phyloP scores from a whole-genome alignment of 1,284 basidiomycete species.

The Boletus austroedulis region DNA sequence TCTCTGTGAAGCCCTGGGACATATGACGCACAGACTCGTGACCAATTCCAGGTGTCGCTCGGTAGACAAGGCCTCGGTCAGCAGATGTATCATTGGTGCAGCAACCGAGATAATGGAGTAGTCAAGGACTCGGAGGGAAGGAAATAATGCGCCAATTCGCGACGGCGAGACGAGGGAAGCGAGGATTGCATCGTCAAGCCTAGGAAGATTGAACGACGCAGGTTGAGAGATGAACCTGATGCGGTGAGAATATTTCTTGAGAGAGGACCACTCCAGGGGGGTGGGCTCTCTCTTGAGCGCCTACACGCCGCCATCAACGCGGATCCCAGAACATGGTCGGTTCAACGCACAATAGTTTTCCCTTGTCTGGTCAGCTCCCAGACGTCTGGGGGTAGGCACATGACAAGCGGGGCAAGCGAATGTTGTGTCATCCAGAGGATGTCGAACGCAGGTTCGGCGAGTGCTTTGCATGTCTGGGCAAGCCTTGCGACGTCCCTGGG shows the following conservation, averaged over 20 bases:
- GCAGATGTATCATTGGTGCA: conserved; percentile 20
- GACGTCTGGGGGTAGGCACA: conserved; percentile 28
- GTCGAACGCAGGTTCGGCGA: conserved; percentile 31
- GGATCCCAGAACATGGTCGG: not conserved
- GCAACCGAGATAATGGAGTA: conserved; percentile 29
- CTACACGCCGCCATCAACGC: conserved; percentile 19
- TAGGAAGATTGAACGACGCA: conserved; percentile 21
- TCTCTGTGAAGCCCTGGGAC: conserved; percentile 23
- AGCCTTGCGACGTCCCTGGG: conserved; percentile 27
- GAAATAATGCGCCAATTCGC: conserved; percentile 27
- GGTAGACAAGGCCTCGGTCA: conserved; percentile 23
- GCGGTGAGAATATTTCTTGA: conserved; percentile 30
- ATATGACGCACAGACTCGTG: conserved; percentile 24
- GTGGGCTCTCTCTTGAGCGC: conserved; percentile 22
- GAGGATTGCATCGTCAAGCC: conserved; percentile 25
- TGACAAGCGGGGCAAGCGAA: conserved; percentile 30
- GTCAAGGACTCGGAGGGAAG: conserved; percentile 27
- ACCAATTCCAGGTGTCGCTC: conserved; percentile 18
- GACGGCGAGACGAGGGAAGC: conserved; percentile 19
- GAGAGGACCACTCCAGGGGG: conserved; percentile 21
- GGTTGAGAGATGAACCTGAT: conserved; percentile 26
- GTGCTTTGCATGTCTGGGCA: conserved; percentile 31
- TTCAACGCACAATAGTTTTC: conserved; percentile 27
- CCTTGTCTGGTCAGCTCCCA: conserved; percentile 24
- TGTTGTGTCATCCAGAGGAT: conserved; percentile 33